These are phyloP conservation scores for Penicillium sp. DNA, from an alignment of 2,329 filamentous ascomycete species.

Conservation along the genomic window DNA sequence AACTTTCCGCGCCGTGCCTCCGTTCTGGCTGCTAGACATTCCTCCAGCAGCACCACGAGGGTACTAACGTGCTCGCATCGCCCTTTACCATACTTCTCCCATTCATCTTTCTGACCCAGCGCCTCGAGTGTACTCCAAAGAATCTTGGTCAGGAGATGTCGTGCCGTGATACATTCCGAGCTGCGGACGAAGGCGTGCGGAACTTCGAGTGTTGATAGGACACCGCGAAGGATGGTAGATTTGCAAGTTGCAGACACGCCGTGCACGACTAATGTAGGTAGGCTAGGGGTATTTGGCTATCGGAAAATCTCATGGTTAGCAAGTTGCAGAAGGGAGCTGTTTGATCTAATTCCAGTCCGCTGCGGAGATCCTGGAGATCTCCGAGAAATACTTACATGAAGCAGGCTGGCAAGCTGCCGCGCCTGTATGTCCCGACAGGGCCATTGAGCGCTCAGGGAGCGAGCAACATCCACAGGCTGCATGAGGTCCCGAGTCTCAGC, in stretches of 20 bases:
- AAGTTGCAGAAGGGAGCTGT: background rate
- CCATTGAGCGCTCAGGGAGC: constrained; percentile 48
- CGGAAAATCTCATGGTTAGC: constrained; percentile 2
- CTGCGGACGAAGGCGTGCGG: constrained; percentile 51
- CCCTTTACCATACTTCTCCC: constrained; percentile 57
- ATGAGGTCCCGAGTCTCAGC: constrained; percentile 24
- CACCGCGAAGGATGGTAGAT: constrained; percentile 68
- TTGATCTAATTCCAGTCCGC: background rate
- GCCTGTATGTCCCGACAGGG: constrained; percentile 53
- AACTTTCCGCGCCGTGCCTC: constrained; percentile 61
- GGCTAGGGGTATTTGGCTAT: constrained; percentile 63
- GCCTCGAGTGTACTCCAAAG: constrained; percentile 47
- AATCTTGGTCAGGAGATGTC: constrained; percentile 55
- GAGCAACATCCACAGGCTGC: constrained; percentile 43
- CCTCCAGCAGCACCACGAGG: constrained; percentile 72
- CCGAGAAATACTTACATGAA: constrained; percentile 44
- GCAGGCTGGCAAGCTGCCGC: constrained; percentile 48
- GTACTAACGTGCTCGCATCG: constrained; percentile 82
- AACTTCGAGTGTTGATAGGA: constrained; percentile 66
- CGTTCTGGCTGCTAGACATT: constrained; percentile 43
- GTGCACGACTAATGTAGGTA: constrained; percentile 77
- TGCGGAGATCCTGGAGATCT: constrained; percentile 9
- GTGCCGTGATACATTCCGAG: constrained; percentile 53
- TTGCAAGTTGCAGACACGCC: constrained; percentile 90
- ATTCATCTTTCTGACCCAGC: constrained; percentile 44